Evolutionary conservation across 495 filamentous ascomycete genomes (phyloP), one percentile per base, ranked within the genome.

Genomic region (Xeromyces bisporus): DNA sequence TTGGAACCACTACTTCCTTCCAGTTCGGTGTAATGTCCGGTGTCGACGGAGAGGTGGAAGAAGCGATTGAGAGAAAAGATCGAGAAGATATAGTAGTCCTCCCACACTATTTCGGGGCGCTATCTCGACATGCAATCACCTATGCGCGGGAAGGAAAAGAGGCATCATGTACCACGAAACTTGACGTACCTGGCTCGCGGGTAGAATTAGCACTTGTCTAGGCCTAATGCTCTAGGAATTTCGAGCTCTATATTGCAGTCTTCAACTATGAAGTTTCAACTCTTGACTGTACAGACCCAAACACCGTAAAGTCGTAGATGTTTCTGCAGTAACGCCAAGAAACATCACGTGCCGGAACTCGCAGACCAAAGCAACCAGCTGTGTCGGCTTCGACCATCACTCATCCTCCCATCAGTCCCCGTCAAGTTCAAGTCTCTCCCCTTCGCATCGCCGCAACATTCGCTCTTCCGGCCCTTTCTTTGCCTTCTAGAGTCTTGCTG

Each of bases 51-150:
- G 11, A 25, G 3, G 20, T 36, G 21, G 24, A 14, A 31, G 42
- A 31, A 26, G 21, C 15, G 9, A 28, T n/a, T 23, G 28, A 37
- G 32, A 33, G 12, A 23, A 35, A 3, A n/a, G 7, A 29, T 23
- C 36, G 35, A 32, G 48, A 41, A 14, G 37, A 42, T 18, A 21
- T 64, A 17, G 24, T 36, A 3, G 35, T 44, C 12, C 18, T 55
- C 3, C 44, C 47, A 17, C 47, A 50, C 31, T 43, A 47, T 12
- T 69, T 70, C 38, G 64, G 65, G 2, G 61, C 61, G 25, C 35
- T 67, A 23, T 67, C 63, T 6, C 64, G 66, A 29, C 59, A 62
- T 34, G 60, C 56, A 12, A 60, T 70, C 30, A 57, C 51, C 9
- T 63, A 58, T 35, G 39, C 47, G 12, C 54, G 55, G 32, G 4